Base-by-base conservation (phyloP, 2,329 filamentous ascomycete species). In the Paracamarosporium sp. region DNA sequence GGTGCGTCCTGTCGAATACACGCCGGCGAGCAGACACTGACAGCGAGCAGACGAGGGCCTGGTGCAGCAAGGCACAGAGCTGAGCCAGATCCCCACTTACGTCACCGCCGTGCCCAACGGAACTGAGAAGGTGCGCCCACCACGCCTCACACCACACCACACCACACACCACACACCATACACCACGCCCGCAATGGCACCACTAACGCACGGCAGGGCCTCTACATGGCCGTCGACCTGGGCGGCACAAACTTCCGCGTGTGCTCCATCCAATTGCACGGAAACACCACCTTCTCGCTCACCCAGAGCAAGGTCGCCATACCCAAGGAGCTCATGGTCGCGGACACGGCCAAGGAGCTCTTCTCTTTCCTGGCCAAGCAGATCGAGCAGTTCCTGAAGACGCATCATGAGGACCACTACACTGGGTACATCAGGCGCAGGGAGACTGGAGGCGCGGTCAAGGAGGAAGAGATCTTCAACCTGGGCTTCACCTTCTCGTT, bases 401-500 rank as follows among this genome's bases (percentile, higher is more conserved):
- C 87, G 50, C 93, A 98, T 78, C 94, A 98, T 77, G 85, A 87
- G 65, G 92, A 97, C 13, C 92, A 93, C 74, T 97, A 97, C 84
- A 89, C 69, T 83, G 86, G 60, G 85, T 92, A 75, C 20, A 75
- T 88, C 57, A 84, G 85, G 66, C 86, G 89, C 60, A 86, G 89
- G 60, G 80, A 85, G 62, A 88, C 87, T 3, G 82, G 83, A 25
- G 82, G 83, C 20, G 81, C 85, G 48, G 88, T 82, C 72, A 81
- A 82, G 53, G 88, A 92, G 61, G 88, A 94, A 74, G 84, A 94
- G 57, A 86, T 95, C 60, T 97, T 98, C 80, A 91, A 93, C 69
- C 84, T 99, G 40, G 95, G 95, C n/a, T 99, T 99, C 80, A 99
- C 95, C 52, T 99, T 99, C 80, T 96, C 91, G 75, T 99, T 98